Conservation (phyloP, 148 eudicot genomes). For the Chenopodium album region DNA sequence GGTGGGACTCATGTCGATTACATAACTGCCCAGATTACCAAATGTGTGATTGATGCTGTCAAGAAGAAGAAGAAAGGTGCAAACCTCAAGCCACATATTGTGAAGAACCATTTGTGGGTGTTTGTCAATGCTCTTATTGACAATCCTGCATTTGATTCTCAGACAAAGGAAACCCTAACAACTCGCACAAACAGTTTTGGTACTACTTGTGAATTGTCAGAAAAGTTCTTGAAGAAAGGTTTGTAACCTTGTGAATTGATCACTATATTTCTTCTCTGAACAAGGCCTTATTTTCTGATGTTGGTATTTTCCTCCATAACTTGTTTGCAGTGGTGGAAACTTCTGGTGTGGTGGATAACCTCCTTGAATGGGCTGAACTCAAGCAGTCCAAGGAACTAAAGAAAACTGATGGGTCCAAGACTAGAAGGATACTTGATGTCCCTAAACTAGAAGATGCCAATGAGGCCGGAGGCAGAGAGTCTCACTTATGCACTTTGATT, state of each 20-base stretch:
- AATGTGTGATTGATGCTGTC: slow-evolving; percentile 43
- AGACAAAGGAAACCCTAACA: slow-evolving; percentile 92
- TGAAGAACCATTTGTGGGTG: slow-evolving; percentile 85
- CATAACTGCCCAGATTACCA: slow-evolving; percentile 66
- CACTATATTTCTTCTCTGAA: neutral
- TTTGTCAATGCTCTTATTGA: slow-evolving; percentile 96
- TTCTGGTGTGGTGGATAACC: slow-evolving; percentile 64
- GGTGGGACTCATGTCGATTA: slow-evolving; percentile 98
- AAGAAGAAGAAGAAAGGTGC: slow-evolving; percentile 77
- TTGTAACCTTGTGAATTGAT: slow-evolving; percentile 15
- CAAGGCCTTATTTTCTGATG: neutral
- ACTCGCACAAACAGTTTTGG: slow-evolving; percentile 81
- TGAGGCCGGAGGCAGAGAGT: slow-evolving; percentile 65
- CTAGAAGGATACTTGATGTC: slow-evolving; percentile 47
- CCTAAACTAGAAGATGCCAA: slow-evolving; percentile 82
- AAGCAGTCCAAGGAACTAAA: slow-evolving; percentile 71
- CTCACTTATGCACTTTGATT: slow-evolving; percentile 80
- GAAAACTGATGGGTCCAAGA: slow-evolving; percentile 87
- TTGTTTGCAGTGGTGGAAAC: slow-evolving; percentile 33
- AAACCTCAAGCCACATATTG: slow-evolving; percentile 61
- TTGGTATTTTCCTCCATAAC: neutral
- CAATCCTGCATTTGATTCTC: slow-evolving; percentile 98
- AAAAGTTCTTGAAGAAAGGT: slow-evolving; percentile 81
- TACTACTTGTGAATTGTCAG: slow-evolving; percentile 63
- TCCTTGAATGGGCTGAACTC: slow-evolving; percentile 72